Evolutionary conservation across 768 basidiomycete genomes (phyloP).

Genomic region (Podaxis sp.): DNA sequence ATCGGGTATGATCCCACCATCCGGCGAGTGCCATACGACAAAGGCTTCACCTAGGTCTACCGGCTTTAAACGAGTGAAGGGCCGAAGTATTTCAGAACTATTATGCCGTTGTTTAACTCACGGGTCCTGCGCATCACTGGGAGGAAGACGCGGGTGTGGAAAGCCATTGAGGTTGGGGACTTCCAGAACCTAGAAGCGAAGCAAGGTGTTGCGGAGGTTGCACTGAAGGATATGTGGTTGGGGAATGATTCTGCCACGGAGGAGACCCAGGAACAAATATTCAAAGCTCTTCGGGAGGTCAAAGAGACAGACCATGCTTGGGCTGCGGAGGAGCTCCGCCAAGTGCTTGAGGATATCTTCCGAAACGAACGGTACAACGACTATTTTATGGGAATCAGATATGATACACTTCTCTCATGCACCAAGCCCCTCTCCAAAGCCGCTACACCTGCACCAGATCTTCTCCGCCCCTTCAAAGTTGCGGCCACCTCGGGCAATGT

Average conservation of each 20-base stretch:
- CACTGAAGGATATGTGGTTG: conserved; percentile 20
- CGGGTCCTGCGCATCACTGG: conserved; percentile 7
- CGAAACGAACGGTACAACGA: not conserved
- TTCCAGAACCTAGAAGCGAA: not conserved
- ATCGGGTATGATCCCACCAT: conserved; percentile 10
- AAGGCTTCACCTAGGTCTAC: not conserved
- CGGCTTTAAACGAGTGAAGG: not conserved
- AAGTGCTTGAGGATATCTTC: not conserved
- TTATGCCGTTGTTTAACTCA: not conserved
- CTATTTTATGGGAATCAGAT: conserved; percentile 2
- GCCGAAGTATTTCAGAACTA: conserved; percentile 2
- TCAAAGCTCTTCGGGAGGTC: conserved; percentile 2
- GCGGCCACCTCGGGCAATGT: not conserved
- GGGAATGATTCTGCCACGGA: conserved; percentile 10
- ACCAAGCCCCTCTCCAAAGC: not conserved
- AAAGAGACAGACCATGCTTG: not conserved
- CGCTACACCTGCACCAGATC: not conserved
- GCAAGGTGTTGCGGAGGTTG: not conserved
- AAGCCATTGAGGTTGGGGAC: conserved; percentile 3
- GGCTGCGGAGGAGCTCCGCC: not conserved
- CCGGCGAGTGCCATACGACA: not conserved
- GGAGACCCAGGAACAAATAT: conserved; percentile 15
- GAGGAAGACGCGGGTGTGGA: conserved; percentile 12
- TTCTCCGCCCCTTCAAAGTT: not conserved
- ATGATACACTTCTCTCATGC: not conserved